A percentile compares a stretch with the other conserved stretches of the same genome.
These are phyloP conservation scores for Eucommia ulmoides DNA, from an alignment of 257 asterid species.

Conservation along the genomic window DNA sequence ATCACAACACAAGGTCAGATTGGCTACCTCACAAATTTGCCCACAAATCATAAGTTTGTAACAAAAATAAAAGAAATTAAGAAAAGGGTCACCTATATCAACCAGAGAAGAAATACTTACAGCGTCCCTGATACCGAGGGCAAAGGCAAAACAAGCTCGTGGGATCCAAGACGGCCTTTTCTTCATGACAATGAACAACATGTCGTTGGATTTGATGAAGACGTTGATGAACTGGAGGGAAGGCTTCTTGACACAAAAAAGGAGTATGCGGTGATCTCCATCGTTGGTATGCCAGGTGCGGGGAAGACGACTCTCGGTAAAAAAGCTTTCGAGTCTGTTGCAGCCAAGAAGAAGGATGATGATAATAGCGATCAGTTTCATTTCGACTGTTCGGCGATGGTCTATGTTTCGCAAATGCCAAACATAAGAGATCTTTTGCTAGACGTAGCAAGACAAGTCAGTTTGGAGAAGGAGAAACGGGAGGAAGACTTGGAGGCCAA, in stretches of 20 bases:
- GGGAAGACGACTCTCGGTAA: constrained; percentile 25
- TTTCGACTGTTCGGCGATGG: constrained; percentile 17
- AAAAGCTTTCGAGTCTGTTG: constrained; percentile 1
- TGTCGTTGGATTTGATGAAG: constrained; percentile 8
- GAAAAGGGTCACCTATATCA: constrained; percentile 1
- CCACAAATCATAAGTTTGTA: neutral
- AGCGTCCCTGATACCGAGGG: constrained; percentile 7
- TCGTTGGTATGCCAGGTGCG: constrained; percentile 29
- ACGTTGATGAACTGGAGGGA: constrained; percentile 8
- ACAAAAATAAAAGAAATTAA: constrained; percentile 2
- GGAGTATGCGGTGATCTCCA: constrained; percentile 17
- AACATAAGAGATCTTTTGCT: constrained; percentile 15
- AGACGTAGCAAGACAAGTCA: constrained; percentile 2
- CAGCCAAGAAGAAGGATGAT: constrained; percentile 17
- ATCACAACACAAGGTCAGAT: constrained; percentile 3
- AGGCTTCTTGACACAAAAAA: constrained; percentile 9
- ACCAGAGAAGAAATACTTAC: constrained; percentile 1
- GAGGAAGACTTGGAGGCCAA: neutral
- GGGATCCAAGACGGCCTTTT: constrained; percentile 5
- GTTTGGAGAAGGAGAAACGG: neutral
- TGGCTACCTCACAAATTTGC: constrained; percentile 4
- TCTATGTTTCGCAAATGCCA: constrained; percentile 16
- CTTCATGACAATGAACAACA: constrained; percentile 1
- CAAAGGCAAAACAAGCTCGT: neutral
- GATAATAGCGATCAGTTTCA: constrained; percentile 12